Conservation (phyloP, 768 basidiomycete species). For the Sporobolomyces phaffii region DNA sequence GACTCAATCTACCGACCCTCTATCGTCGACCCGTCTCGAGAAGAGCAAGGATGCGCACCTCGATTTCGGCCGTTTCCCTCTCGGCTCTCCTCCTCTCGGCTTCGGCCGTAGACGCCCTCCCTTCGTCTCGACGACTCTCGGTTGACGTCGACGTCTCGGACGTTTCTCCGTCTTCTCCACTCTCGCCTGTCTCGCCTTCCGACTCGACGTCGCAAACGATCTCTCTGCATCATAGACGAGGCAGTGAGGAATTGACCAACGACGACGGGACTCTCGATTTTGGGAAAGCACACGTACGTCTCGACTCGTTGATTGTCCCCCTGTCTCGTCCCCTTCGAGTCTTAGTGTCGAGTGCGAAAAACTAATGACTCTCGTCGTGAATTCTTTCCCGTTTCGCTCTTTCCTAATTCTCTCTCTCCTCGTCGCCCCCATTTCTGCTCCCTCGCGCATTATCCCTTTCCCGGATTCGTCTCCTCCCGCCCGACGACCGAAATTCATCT, state of each 20-base stretch:
- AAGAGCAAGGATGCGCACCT: neutral
- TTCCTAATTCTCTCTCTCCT: neutral
- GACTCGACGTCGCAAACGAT: neutral
- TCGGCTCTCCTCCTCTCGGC: conserved; percentile 7
- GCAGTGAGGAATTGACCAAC: conserved; percentile 17
- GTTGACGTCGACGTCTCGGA: neutral
- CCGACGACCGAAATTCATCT: neutral
- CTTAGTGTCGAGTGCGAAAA: no score
- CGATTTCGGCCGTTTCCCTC: neutral
- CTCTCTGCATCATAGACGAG: conserved; percentile 18
- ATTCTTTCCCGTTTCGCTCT: conserved; percentile 1
- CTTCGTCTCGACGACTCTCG: conserved; percentile 3
- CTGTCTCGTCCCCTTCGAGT: neutral
- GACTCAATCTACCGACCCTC: no score
- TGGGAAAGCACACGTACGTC: conserved; percentile 13
- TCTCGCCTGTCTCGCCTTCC: neutral
- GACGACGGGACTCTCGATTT: conserved; percentile 27
- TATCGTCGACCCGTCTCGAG: neutral
- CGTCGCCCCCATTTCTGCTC: neutral
- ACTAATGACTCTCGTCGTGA: neutral
- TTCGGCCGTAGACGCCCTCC: neutral
- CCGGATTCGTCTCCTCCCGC: neutral
- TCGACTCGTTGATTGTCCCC: neutral
- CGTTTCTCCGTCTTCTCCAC: neutral
- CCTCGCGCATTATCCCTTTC: neutral